Conservation (phyloP, 2,329 filamentous ascomycete species). For the Daldinia sp. region DNA sequence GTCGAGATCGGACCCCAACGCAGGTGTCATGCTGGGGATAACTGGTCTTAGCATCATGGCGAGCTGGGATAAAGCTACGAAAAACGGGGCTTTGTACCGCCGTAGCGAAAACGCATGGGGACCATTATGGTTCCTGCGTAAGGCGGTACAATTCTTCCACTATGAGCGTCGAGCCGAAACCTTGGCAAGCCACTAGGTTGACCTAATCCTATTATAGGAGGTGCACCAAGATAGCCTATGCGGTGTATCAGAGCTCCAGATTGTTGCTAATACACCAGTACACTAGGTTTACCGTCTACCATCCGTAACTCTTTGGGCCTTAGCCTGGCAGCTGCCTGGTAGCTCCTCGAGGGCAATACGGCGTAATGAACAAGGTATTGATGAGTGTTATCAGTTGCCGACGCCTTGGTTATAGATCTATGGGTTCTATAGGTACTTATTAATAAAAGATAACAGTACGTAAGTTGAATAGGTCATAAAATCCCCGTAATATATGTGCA, state of each 20-base stretch:
- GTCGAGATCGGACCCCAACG: constrained; percentile 3
- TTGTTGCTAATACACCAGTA: no score
- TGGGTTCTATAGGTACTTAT: neutral
- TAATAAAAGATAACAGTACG: no score
- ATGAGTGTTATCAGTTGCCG: neutral
- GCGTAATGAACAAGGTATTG: neutral
- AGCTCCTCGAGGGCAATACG: no score
- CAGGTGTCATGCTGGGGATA: neutral
- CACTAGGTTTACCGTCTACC: neutral
- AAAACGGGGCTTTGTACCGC: neutral
- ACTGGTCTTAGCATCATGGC: neutral
- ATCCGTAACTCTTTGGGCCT: neutral
- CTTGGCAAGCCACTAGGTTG: neutral
- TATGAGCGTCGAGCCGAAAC: neutral
- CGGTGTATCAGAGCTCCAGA: neutral
- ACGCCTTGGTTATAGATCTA: neutral
- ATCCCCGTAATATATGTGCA: no score
- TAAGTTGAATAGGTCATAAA: no score
- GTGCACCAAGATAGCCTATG: neutral
- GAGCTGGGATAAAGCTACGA: neutral
- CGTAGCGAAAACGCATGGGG: neutral
- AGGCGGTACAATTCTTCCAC: neutral
- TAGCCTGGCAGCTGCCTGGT: no score
- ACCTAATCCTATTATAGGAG: neutral
- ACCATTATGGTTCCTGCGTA: neutral